Base-by-base conservation (phyloP, 495 filamentous ascomycete species). In the Cairneyella variabilis region DNA sequence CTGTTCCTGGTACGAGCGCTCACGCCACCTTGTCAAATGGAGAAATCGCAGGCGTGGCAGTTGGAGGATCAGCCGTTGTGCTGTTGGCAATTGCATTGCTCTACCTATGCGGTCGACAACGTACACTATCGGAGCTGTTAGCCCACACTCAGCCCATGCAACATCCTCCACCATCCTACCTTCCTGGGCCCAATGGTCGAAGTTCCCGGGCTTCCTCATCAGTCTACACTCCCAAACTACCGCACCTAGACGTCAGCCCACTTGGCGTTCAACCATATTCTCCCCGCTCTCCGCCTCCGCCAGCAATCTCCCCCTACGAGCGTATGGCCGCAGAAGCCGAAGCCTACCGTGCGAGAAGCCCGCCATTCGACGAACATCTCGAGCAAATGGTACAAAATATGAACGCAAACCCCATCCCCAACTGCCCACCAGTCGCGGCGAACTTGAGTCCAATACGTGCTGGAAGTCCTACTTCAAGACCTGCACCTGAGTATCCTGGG, bases 51-150 rank as follows among this genome's bases (percentile, higher is more conserved):
- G 61, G 61, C 0, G 58, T 64, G 16, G 53, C 49, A 2, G 53
- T 64, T 10, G 61, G 61, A 26, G 53, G 41, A 7, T 22, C 40
- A 16, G 57, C 51, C 12, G 30, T 57, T 20, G 9, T 48, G 17
- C 5, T 56, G 8, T 8, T 63, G 8, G 36, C 14, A 1, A 53
- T 23, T 16, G 48, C 43, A 0, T 4, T 58, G 11, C 1, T 62
- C 18, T 62, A 62, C 37, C 21, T 51, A 8, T 62, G 54, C 26
- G 59, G 59, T 25, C 50, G 59, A 6, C 57, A 62, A 22, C 50
- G 57, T 26, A 53, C 57, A 39, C 10, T 61, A 6, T 10, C n/a
- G 7, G 53, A 57, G 21, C 39, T 56, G 4, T 8, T 56, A 8
- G 21, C 21, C 18, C 49, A 43, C 4, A 38, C 27, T 23, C 55